Percentiles rank a stretch among this genome's conserved stretches.
phyloP scores from a whole-genome alignment of 2,329 filamentous ascomycete species.

The Fusarium stilboides region DNA sequence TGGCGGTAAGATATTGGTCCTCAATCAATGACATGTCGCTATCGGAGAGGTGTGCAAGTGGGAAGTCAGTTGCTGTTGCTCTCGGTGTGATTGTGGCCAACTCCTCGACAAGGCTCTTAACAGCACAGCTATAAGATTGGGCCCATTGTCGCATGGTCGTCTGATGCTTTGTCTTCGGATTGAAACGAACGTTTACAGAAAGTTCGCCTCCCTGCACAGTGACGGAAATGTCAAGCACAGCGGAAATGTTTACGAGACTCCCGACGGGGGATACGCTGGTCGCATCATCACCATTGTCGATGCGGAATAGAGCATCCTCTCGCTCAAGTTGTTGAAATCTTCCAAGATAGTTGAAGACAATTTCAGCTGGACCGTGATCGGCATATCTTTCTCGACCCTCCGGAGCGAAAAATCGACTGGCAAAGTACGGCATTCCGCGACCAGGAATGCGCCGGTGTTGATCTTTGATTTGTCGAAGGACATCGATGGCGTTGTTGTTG shows the following conservation, averaged over 20 bases:
- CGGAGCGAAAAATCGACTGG: background rate
- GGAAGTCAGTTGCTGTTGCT: too few species aligned
- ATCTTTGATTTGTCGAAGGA: conserved; percentile 1
- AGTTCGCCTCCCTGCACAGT: too few species aligned
- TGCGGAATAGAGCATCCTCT: background rate
- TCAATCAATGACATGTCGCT: too few species aligned
- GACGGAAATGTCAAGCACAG: too few species aligned
- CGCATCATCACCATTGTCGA: background rate
- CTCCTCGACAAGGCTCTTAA: too few species aligned
- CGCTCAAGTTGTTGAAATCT: conserved; percentile 1
- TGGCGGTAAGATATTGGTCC: background rate
- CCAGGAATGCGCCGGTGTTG: background rate
- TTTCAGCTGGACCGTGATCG: background rate
- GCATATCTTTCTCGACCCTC: background rate
- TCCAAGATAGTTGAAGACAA: background rate
- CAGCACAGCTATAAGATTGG: too few species aligned
- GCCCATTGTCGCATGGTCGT: too few species aligned
- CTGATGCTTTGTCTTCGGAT: too few species aligned
- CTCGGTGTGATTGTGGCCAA: too few species aligned
- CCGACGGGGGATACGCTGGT: too few species aligned
- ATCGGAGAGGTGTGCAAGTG: too few species aligned
- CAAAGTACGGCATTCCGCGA: background rate
- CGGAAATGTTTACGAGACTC: background rate
- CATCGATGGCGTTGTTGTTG: background rate
- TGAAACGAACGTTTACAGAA: too few species aligned